Evolutionary conservation across 805 yeast genomes (phyloP).

Genomic region (Candida ulmi): DNA sequence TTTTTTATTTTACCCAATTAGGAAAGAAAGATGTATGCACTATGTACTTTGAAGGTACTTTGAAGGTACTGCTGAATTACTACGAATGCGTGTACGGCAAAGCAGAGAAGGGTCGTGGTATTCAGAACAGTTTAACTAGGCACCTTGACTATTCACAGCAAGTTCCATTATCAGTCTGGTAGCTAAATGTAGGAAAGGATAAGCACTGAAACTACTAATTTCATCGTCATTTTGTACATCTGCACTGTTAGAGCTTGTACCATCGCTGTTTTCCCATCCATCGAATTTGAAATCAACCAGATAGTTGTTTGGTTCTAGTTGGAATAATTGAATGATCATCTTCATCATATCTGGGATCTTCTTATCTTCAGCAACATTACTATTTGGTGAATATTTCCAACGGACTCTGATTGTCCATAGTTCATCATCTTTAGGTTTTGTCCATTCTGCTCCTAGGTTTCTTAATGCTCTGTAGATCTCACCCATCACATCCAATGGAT

Average conservation of each 20-base stretch:
- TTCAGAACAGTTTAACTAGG: conserved; percentile 10
- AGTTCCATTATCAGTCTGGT: conserved; percentile 92
- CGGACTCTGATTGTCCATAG: conserved; percentile 94
- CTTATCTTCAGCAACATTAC: conserved; percentile 13
- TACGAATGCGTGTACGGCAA: too few species aligned
- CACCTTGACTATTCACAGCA: conserved; percentile 83
- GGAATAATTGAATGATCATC: conserved; percentile 95
- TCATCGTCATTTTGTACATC: conserved; percentile 49
- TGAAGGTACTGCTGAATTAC: too few species aligned
- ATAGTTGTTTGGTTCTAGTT: conserved; percentile 92
- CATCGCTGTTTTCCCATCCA: conserved; percentile 75
- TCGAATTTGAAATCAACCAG: conserved; percentile 96
- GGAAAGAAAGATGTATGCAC: too few species aligned
- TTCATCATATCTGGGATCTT: conserved; percentile 77
- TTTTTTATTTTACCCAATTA: neutral
- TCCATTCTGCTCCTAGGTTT: conserved; percentile 96
- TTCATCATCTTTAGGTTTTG: conserved; percentile 89
- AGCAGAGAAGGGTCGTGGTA: too few species aligned
- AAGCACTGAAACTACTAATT: conserved; percentile 87
- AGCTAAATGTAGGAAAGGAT: conserved; percentile 90
- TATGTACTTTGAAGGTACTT: too few species aligned
- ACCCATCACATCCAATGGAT: conserved; percentile 98
- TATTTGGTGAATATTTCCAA: conserved; percentile 68
- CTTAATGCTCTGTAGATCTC: conserved; percentile 93
- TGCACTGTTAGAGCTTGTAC: conserved; percentile 25